phyloP scores from a whole-genome alignment of 805 yeast species.

The baker's yeast (Saccharomyces cerevisiae) region DNA sequence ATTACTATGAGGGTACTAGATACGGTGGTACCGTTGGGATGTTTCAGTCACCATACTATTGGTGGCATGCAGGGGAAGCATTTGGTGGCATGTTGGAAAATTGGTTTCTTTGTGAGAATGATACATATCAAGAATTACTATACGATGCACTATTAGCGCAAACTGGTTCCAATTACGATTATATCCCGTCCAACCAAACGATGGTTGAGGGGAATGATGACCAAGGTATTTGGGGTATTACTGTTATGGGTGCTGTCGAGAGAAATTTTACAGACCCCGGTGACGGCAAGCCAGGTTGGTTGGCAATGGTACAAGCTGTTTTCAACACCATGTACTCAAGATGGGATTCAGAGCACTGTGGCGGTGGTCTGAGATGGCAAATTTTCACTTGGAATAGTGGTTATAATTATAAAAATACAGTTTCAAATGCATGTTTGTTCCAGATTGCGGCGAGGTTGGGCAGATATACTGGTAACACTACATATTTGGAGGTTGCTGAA shows the following conservation, averaged over 20 bases:
- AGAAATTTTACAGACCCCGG: conserved; percentile 44
- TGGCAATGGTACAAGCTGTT: conserved; percentile 48
- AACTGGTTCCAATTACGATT: conserved; percentile 41
- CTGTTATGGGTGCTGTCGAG: conserved; percentile 56
- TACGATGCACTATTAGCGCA: conserved; percentile 43
- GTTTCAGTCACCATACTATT: conserved; percentile 65
- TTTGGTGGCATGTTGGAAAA: conserved; percentile 61
- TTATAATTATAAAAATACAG: conserved; percentile 54
- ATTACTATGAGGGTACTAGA: conserved; percentile 54
- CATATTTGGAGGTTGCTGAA: conserved; percentile 45
- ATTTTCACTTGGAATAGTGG: conserved; percentile 54
- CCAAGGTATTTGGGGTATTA: conserved; percentile 63
- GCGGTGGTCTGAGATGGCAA: conserved; percentile 68
- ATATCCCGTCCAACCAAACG: conserved; percentile 54
- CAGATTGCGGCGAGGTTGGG: conserved; percentile 58
- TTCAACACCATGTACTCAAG: conserved; percentile 48
- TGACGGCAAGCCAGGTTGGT: conserved; percentile 41
- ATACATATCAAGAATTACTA: conserved; percentile 49
- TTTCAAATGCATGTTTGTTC: conserved; percentile 58
- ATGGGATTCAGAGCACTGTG: conserved; percentile 50
- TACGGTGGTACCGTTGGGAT: conserved; percentile 65
- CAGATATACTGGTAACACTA: conserved; percentile 43
- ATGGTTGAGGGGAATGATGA: conserved; percentile 69
- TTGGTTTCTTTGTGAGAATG: conserved; percentile 60
- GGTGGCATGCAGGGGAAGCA: conserved; percentile 91